Percentiles rank a stretch among this genome's conserved stretches.
Evolutionary conservation across 2,329 filamentous ascomycete genomes (phyloP).

Genomic region (Arthrobotrys sphaeroides): DNA sequence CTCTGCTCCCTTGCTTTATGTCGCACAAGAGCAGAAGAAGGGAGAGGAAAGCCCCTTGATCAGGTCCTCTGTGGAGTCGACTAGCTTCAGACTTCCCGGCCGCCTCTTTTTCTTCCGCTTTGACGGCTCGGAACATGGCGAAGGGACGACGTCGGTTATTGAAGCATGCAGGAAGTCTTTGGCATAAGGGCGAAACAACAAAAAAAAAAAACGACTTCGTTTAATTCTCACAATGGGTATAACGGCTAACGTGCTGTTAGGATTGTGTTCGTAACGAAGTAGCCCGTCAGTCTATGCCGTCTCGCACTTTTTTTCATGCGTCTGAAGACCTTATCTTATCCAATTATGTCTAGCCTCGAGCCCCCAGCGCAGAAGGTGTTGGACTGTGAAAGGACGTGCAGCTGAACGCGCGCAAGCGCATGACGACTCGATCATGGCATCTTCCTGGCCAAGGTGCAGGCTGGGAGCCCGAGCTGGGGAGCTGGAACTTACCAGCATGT

Average conservation of each 20-base stretch:
- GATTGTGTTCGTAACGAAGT: too few species aligned
- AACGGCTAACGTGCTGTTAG: slow-evolving; percentile 5
- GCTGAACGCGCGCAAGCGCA: too few species aligned
- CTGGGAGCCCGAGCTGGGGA: background rate
- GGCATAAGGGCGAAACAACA: too few species aligned
- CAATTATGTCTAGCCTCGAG: too few species aligned
- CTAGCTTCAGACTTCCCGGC: too few species aligned
- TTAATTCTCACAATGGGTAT: background rate
- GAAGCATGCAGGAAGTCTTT: background rate
- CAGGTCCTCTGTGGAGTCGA: background rate
- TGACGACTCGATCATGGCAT: slow-evolving; percentile 13
- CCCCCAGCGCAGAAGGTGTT: too few species aligned
- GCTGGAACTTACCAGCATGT: background rate
- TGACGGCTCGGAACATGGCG: background rate
- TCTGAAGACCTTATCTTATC: too few species aligned
- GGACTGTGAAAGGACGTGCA: too few species aligned
- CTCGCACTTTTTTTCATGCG: too few species aligned
- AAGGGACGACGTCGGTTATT: background rate
- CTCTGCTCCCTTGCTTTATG: slow-evolving; percentile 25
- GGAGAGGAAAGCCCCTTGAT: slow-evolving; percentile 18
- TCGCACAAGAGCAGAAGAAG: slow-evolving; percentile 22
- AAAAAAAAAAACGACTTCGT: background rate
- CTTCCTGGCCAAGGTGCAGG: background rate
- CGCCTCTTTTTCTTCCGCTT: background rate
- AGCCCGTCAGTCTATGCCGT: too few species aligned